These are phyloP conservation scores for Phialophora expanda DNA, from an alignment of 2,329 filamentous ascomycete genomes.

Conservation along the genomic window DNA sequence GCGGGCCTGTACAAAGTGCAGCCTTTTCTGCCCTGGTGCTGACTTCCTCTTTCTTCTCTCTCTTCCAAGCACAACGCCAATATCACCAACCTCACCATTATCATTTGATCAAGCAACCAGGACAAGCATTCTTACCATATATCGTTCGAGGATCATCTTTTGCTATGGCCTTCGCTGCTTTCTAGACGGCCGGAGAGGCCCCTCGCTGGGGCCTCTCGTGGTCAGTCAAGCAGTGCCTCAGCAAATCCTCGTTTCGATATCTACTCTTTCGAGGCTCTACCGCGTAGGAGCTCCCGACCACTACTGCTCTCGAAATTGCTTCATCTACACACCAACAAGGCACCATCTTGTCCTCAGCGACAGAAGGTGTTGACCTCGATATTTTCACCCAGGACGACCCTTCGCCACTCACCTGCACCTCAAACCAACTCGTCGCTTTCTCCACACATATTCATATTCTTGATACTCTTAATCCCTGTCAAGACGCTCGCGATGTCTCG, in stretches of 20 bases:
- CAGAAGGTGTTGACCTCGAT: constrained; percentile 38
- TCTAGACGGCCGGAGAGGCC: constrained; percentile 82
- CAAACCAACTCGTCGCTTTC: constrained; percentile 19
- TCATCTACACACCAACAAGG: constrained; percentile 48
- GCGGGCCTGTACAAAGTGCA: constrained; percentile 11
- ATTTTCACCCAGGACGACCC: constrained; percentile 26
- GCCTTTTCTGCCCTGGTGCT: constrained; percentile 13
- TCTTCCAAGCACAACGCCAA: constrained; percentile 39
- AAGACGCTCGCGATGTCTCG: constrained; percentile 30
- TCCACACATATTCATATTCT: not conserved
- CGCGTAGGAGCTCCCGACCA: constrained; percentile 43
- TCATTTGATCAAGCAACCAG: constrained; percentile 16
- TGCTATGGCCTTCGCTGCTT: constrained; percentile 78
- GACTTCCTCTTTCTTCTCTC: constrained; percentile 38
- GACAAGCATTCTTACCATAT: constrained; percentile 52
- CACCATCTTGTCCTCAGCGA: constrained; percentile 36
- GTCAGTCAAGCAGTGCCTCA: constrained; percentile 31
- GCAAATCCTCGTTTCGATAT: constrained; percentile 49
- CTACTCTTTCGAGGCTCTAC: constrained; percentile 54
- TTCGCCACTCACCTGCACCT: constrained; percentile 24
- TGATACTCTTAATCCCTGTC: not conserved
- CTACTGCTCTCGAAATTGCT: constrained; percentile 66
- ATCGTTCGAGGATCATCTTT: constrained; percentile 72
- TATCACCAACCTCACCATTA: constrained; percentile 25
- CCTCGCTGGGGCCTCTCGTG: constrained; percentile 30